These are phyloP conservation scores for Ligustrum vulgare DNA, from an alignment of 257 asterid genomes.

Conservation along the genomic window DNA sequence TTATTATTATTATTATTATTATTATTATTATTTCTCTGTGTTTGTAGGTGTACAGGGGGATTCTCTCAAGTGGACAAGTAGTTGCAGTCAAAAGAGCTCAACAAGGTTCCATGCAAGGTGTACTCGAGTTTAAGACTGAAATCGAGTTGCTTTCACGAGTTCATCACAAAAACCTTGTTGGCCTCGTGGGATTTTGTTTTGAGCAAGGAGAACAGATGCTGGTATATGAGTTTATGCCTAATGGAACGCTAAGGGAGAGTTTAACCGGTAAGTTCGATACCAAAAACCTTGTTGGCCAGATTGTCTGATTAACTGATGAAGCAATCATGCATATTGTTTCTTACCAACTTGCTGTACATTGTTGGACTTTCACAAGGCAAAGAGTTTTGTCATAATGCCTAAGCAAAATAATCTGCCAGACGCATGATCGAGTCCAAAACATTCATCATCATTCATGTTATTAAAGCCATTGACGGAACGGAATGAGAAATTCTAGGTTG, in stretches of 20 bases:
- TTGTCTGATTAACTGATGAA: not conserved
- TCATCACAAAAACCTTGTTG: conserved; percentile 92
- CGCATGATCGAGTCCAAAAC: not conserved
- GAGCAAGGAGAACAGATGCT: conserved; percentile 93
- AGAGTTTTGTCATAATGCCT: not conserved
- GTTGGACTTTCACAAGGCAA: not conserved
- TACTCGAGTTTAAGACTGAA: conserved; percentile 88
- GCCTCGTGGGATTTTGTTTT: conserved; percentile 88
- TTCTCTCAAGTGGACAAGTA: conserved; percentile 60
- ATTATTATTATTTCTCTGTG: not conserved
- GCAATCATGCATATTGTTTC: not conserved
- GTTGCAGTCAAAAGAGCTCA: conserved; percentile 88
- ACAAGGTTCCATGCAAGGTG: conserved; percentile 85
- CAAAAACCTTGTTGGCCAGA: no score
- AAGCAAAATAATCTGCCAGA: no score
- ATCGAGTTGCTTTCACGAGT: conserved; percentile 93
- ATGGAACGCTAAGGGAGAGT: conserved; percentile 76
- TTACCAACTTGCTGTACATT: not conserved
- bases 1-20: not conserved
- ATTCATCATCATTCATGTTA: not conserved
- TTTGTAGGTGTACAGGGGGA: conserved; percentile 77
- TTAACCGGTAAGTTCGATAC: conserved; percentile 52
- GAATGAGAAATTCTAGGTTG: no score
- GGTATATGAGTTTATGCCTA: conserved; percentile 85
- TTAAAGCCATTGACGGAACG: not conserved